Base-by-base conservation (phyloP, 176 grass and related monocot genomes). In the Raddia distichophylla region DNA sequence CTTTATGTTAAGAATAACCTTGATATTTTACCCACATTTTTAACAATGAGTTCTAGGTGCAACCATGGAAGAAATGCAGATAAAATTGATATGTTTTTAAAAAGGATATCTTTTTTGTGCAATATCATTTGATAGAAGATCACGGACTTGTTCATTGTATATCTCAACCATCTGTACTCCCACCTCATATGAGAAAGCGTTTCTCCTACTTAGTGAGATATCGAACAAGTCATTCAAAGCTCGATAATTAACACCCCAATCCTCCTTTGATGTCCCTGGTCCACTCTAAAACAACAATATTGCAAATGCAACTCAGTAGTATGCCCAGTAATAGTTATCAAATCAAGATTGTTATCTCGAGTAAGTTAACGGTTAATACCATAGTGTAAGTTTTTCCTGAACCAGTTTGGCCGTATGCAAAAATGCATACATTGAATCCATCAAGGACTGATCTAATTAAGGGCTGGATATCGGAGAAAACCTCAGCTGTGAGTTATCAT, bases 31-130 rank as follows among this genome's bases (percentile, higher is more conserved):
- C 35, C 8, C 12, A 61, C 16, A 68, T 80, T 10, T 63, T 60
- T 54, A 22, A 17, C 3, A 59, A 54, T 51, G 3, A 75, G 8
- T 45, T 72, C 7, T 79, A 82, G 50, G 61, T 7, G 5, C 13
- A 85, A 57, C 22, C 9, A 73, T 7, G 6, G 61, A 32, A 62
- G 32, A 67, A 2, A 66, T 81, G 15, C 12, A 71, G 62, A 83
- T 16, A 55, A 2, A 67, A 71, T 74, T 8, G 27, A 84, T 73
- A 80, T 8, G 46, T 55, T 73, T 65, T 49, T 13, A 6, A 35
- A n/a, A 89, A 96, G 97, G 97, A 99, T 99, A 99, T 99, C 89
- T 93, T 89, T 96, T 99, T 61, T 96, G 97, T 66, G 83, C 80
- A 80, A 91, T 74, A 80, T 95, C 89, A 81, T 88, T 93, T 72